Evolutionary conservation across 441 rosid species (phyloP).

Genomic region (Adansonia rubrostipa): DNA sequence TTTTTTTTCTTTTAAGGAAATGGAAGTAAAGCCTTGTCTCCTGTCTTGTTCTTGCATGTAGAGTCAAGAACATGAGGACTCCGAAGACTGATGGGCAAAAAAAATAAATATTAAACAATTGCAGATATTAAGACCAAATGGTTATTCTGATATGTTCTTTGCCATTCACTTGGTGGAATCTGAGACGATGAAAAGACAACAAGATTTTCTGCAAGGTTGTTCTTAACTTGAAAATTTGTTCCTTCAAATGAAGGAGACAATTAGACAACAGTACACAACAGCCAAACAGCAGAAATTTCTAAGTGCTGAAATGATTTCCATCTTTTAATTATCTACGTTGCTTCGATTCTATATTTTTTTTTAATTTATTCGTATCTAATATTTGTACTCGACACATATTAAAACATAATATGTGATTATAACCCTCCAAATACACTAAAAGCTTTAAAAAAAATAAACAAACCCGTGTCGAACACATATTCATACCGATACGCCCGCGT

Average conservation of each 20-base stretch:
- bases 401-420: too few species aligned
- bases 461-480: too few species aligned
- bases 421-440: too few species aligned
- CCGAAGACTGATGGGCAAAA: not conserved
- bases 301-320: not conserved
- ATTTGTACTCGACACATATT: too few species aligned
- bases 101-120: not conserved
- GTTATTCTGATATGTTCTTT: not conserved
- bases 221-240: not conserved
- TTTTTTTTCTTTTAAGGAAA: too few species aligned
- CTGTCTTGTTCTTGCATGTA: not conserved
- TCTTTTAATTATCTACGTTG: too few species aligned
- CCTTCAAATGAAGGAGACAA: not conserved
- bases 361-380: too few species aligned
- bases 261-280: not conserved
- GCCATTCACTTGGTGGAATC: constrained; percentile 1
- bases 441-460: too few species aligned
- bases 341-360: too few species aligned
- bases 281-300: not conserved
- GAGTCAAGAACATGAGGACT: not conserved
- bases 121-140: not conserved
- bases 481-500: too few species aligned
- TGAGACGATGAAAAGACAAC: not conserved
- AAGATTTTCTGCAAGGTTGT: not conserved
- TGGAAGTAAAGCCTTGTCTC: not conserved